Base-by-base conservation (phyloP, 176 grass and related monocot species). In the Lolium perenne region DNA sequence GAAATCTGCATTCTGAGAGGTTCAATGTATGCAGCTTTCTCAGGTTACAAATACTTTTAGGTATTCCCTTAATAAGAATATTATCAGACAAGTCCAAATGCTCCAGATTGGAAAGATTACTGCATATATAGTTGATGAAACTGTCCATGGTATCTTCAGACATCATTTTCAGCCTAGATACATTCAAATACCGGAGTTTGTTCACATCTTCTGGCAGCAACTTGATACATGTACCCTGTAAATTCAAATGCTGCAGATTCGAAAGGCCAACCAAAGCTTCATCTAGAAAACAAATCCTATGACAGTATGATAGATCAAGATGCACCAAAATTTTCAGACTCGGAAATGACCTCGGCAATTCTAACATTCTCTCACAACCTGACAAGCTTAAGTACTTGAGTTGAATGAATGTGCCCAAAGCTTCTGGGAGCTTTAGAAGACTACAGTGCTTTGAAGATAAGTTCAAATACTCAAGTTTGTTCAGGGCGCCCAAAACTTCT, bases 391-490 rank as follows among this genome's bases (percentile, higher is more conserved):
- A 22, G 57, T 59, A 59, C 57, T 59, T 59, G 17, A 59, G 57
- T 21, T 22, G 18, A 22, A 59, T 9, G 18, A 59, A 59, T 9
- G 0, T 59, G 0, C 57, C 20, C 18, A 59, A 21, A 59, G 2
- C 20, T 21, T 59, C 57, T 9, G 57, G 57, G 20, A 59, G 18
- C 8, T 22, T 59, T n/a, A 10, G 0, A 10, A 59, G 20, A 22
- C 0, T 1, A 6, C 20, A 3, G 20, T 0, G 0, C 20, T 1
- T 10, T 47, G 57, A 59, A 5, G 70, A 61, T 3, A 83, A 49
- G 25, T 84, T 46, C 2, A 84, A 40, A 84, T 84, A 45, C 43
- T 84, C 41, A 0, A 84, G 82, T 62, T 75, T 75, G 46, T 10
- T 29, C 11, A 84, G 41, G 21, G 15, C 21, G 2, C 56, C 73